A percentile compares a stretch with the other conserved stretches of the same genome.
Evolutionary conservation across 2,329 filamentous ascomycete species (phyloP).

Genomic region (Cladophialophora immunda): DNA sequence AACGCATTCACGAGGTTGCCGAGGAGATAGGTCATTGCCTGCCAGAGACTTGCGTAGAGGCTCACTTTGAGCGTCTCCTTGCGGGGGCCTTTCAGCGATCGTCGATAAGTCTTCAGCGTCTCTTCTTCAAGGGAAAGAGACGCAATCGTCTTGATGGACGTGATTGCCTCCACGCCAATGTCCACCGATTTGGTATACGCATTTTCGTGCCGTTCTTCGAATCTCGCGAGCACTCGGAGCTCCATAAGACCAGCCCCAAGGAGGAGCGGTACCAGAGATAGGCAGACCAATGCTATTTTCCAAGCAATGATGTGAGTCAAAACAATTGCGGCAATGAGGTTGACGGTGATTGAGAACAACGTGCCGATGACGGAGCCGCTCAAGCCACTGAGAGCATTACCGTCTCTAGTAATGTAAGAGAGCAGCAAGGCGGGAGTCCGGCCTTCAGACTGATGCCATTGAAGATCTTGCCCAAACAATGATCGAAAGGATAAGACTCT

Average conservation of each 20-base stretch:
- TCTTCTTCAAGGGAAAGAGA: conserved; percentile 62
- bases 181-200: conserved; percentile 61
- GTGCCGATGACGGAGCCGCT: conserved; percentile 46
- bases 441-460: conserved; percentile 70
- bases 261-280: conserved; percentile 73
- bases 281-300: conserved; percentile 77
- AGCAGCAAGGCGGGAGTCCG: conserved; percentile 70
- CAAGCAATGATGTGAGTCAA: conserved; percentile 76
- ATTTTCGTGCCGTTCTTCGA: conserved; percentile 64
- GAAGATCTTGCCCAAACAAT: conserved; percentile 38
- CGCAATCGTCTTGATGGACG: conserved; percentile 62
- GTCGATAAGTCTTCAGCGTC: conserved; percentile 55
- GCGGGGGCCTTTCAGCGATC: conserved; percentile 56
- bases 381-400: conserved; percentile 60
- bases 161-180: conserved; percentile 61
- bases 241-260: conserved; percentile 65
- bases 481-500: conserved; percentile 38
- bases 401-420: conserved; percentile 74
- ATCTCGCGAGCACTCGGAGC: conserved; percentile 61
- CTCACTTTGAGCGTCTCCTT: conserved; percentile 60
- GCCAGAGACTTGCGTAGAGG: conserved; percentile 56
- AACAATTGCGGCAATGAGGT: conserved; percentile 73
- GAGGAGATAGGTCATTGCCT: conserved; percentile 54
- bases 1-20: conserved; percentile 53
- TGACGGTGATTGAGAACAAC: conserved; percentile 55